Base-by-base conservation (phyloP, 768 basidiomycete genomes). In the Boletus pseudopeckii region DNA sequence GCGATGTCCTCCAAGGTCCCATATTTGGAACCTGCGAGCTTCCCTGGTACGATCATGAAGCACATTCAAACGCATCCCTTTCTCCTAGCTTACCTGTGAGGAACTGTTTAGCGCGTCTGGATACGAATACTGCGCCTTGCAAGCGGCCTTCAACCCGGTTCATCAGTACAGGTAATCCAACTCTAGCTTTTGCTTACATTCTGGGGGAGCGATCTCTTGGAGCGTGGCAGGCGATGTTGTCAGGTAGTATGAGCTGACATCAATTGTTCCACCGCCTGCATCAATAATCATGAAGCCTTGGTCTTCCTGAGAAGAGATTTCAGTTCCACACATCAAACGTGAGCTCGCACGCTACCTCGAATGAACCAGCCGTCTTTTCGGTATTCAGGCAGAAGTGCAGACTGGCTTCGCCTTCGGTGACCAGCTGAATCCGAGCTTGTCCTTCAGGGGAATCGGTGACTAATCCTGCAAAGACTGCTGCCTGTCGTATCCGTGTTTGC, bases 201-300 rank as follows among this genome's bases (percentile, higher is more conserved):
- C 70, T 1, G 74, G 61, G 0, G 74, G 72, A 3, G 79, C 76
- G 26, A 81, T 75, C 63, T 84, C 83, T 50, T 80, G 75, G 30
- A 81, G 75, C 1, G 64, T 58, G 4, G 60, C 54, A 1, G 69
- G 52, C 2, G 59, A 65, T n/a, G 58, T 59, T n/a, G 63, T 61
- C 59, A 75, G 73, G 30, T 72, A 73, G 52, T 85, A 85, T 13
- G 78, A 72, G 53, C 80, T 83, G 38, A 85, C 70, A 55, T 86
- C 83, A 26, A 85, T 71, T 0, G 82, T 86, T 18, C 82, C 84
- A 40, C 82, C 82, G 7, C 84, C 83, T 4, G 82, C 81, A 53
- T 85, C 82, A n/a, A 84, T 77, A 33, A 85, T 71, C 53, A 81
- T 68, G 4, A 83, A 68, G 1, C 78, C 79, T 42, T 79, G 63